phyloP scores from a whole-genome alignment of 2,329 filamentous ascomycete genomes.

The Chaetomiaceae sp. region DNA sequence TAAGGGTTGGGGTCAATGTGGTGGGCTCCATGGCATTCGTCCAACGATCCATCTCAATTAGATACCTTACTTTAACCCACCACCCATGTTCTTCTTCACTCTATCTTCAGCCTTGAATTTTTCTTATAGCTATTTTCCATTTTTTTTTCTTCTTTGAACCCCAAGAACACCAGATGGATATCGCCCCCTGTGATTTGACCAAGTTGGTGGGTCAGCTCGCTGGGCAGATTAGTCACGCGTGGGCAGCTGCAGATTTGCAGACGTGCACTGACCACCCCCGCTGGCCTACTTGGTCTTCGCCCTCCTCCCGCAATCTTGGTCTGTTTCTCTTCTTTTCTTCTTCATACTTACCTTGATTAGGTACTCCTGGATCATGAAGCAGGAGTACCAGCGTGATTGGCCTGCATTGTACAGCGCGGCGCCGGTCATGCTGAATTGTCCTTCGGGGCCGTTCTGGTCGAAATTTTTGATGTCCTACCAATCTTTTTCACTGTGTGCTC shows the following conservation, averaged over 20 bases:
- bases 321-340: constrained; percentile 19
- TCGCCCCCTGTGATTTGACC: too few species aligned
- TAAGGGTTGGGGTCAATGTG: too few species aligned
- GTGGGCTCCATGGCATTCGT: too few species aligned
- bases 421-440: constrained; percentile 22
- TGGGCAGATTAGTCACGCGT: constrained; percentile 5
- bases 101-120: too few species aligned
- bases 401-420: constrained; percentile 26
- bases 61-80: too few species aligned
- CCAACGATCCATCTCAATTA: too few species aligned
- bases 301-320: constrained; percentile 8
- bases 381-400: constrained; percentile 18
- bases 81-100: too few species aligned
- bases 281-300: constrained; percentile 8
- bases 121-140: too few species aligned
- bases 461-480: constrained; percentile 24
- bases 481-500: constrained; percentile 23
- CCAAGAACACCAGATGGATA: too few species aligned
- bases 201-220: constrained; percentile 12
- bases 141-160: too few species aligned
- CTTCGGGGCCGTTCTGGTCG: constrained; percentile 25
- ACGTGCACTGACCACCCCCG: constrained; percentile 14
- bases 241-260: constrained; percentile 4
- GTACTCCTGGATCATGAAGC: constrained; percentile 21
- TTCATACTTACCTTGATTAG: constrained; percentile 26